Evolutionary conservation across 1,139 yeast genomes (phyloP), one percentile per base, ranked within the genome.

Genomic region (Zhuliangozyma parablackwelliae): DNA sequence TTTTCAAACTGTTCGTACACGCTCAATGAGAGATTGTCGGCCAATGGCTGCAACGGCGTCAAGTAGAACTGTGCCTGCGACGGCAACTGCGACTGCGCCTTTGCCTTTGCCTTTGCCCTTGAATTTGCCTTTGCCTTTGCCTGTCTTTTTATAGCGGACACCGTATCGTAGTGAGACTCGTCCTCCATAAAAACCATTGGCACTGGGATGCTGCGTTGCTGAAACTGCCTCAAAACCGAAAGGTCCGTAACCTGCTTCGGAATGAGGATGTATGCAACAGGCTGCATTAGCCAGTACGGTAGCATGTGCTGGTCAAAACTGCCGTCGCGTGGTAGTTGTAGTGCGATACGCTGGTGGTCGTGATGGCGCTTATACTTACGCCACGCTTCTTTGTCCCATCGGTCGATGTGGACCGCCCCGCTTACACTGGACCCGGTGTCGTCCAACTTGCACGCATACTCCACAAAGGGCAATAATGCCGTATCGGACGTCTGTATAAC

Each of bases 41-140:
- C 56, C 34, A 82, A 66, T 0, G 97, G 96, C 52, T 85, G 85
- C 30, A 89, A 61, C 0, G 96, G 97, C 13, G 57, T 21, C 11
- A 38, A 31, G 35, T 34, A 40, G 27, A 11, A 26, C 28, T 44
- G 38, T 13, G 16, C 21, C n/a, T n/a, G 24, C 10, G 38, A 31
- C n/a, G 9, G 24, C 10, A 36, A 31, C 13, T 35, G 32, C 24
- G 16, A 7, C 6, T n/a, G 29, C 8, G 32, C 30, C n/a, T 31
- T 30, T 25, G 30, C 13, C 7, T 7, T 6, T 23, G 24, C 24
- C 2, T 2, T 20, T 23, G 24, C 24, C 2, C 2, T 9, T 23
- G 24, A 2, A 23, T 2, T 3, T 23, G 24, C 24, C 11, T 26
- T 26, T 6, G 33, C 8, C n/a, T 34, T 24, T 16, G 28, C 31